Evolutionary conservation across 2,329 filamentous ascomycete genomes (phyloP), one percentile per base, ranked within the genome.

Genomic region (Graphiopsis chlorocephala): DNA sequence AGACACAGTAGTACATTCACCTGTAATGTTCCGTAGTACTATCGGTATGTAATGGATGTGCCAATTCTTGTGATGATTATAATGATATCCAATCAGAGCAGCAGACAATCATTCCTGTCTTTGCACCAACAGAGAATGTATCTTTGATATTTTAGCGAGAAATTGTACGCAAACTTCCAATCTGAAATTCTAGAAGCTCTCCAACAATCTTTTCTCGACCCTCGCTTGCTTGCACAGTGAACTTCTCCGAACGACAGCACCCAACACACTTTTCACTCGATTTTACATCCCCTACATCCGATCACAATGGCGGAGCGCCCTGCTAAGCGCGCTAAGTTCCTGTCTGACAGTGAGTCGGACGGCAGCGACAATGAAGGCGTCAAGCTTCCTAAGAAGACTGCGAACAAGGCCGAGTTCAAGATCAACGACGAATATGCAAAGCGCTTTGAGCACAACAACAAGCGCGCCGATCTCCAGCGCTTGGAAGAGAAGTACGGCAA

Each of bases 371-470:
- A 67, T 12, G 71, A 72, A 20, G 67, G 68, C 25, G 72, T 72
- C 8, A 48, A 68, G 57, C 65, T 73, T 23, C 53, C 65, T 28
- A 50, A 67, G n/a, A 66, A 61, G 23, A 61, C 52, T 29, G 35
- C 45, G 4, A 66, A 65, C 20, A 60, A 62, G 29, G 26, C 35
- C 17, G 65, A 67, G 60, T 72, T 98, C 76, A 93, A 90, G 76
- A 89, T 99, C 78, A 98, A 99, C 78, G 84, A 93, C 76, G 92
- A 96, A 61, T 99, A 89, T 77, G 95, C 95, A 50, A 87, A 86
- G 70, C 85, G 92, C 47, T 98, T 97, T 72, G 95, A 99, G 78
- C 86, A 98, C 80, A 99, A 99, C 81, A 97, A 98, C 82, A 97
- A 97, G 81, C 87, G 94, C 65, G 93, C 96, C 75, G 95, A 99